These are phyloP conservation scores for Aspergillus fructus DNA, from an alignment of 2,329 filamentous ascomycete genomes.

Conservation along the genomic window DNA sequence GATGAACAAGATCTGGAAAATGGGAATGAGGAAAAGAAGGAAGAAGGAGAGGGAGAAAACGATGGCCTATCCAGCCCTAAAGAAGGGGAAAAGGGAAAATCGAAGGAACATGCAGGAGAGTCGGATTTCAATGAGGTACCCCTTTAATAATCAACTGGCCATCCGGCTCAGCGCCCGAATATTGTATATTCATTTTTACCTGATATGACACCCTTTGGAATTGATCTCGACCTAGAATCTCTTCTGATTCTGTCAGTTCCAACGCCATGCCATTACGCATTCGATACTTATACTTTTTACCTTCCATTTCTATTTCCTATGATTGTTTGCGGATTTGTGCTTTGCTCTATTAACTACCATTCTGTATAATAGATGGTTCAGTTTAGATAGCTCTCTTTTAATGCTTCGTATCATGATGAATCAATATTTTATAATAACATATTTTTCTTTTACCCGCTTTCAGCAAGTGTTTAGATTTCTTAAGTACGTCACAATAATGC, in stretches of 20 bases:
- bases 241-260: not conserved
- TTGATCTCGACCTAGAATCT: not conserved
- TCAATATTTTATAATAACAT: not conserved
- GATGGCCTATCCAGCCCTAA: constrained; percentile 16
- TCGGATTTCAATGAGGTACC: constrained; percentile 38
- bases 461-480: not conserved
- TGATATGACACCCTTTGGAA: not conserved
- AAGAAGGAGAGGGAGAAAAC: constrained; percentile 17
- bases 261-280: constrained; percentile 4
- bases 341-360: constrained; percentile 18
- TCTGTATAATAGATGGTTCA: constrained; percentile 18
- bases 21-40: constrained; percentile 20
- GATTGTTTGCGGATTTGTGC: constrained; percentile 8
- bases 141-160: constrained; percentile 20
- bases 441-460: not conserved
- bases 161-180: constrained; percentile 2
- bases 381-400: constrained; percentile 9
- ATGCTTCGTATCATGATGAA: not conserved
- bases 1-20: constrained; percentile 18
- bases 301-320: constrained; percentile 15
- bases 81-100: constrained; percentile 26
- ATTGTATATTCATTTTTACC: constrained; percentile 5
- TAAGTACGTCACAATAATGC: not conserved
- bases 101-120: constrained; percentile 29
- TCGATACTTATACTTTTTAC: not conserved